Base-by-base conservation (phyloP, 169 alveolate species). In the Cyclospora cayetanensis region DNA sequence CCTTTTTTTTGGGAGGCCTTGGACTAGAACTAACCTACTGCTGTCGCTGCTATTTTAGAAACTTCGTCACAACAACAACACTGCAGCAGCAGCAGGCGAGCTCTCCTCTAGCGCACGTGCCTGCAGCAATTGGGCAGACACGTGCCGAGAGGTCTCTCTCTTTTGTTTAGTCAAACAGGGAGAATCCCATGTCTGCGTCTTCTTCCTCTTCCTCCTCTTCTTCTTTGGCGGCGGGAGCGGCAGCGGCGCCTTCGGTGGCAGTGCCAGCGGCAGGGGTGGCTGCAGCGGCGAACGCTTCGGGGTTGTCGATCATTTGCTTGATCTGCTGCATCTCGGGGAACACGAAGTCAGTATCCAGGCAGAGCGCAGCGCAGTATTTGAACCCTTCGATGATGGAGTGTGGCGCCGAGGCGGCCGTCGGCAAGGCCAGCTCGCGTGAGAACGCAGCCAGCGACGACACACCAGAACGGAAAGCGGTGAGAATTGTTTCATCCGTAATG, bases 331-430 rank as follows among this genome's bases (percentile, higher is more conserved):
- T 98, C 95, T 98, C 97, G 76, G 98, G 99, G 98, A 99, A 98
- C 65, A 96, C 95, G 92, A 95, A 98, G 93, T 97, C 99, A 82
- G 98, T 92, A 66, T 96, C 99, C 77, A 98, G 94, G 53, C 98
- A 99, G 89, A 99, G 96, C 4, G 99, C 98, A 76, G 98, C 99
- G 93, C 99, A 96, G 94, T 98, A 97, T 95, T 98, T 99, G 98
- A 98, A 99, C 41, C 99, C 99, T 89, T 96, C 98, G 65, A 97
- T 94, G 88, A 99, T 83, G 46, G 98, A 92, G 94, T 99, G 99
- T 79, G 99, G 99, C 65, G 97, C 98, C 11, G 99, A 96, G 72
- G 99, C 98, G 77, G 95, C 96, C 92, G 99, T 98, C 27, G 99
- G 98, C 93, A 97, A 93, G 39, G 99, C 99, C 18, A 97, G 93